Base-by-base conservation (phyloP, 1,284 basidiomycete genomes). In the Melanopsichium pennsylvanicum region DNA sequence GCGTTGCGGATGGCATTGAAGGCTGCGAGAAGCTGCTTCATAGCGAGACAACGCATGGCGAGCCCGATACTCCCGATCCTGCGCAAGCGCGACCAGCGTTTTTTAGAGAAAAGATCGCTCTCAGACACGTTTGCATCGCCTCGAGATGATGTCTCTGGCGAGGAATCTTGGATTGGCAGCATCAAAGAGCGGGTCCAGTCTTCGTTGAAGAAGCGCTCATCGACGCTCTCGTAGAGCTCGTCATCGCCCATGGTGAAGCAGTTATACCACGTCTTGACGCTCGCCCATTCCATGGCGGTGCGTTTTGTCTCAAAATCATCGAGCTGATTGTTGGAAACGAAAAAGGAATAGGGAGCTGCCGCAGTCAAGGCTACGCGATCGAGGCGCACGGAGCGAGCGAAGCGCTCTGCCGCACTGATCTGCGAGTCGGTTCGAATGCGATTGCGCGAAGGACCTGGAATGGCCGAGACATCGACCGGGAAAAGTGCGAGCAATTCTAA, bases 211-310 rank as follows among this genome's bases (percentile, higher is more conserved):
- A 51, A 67, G 26, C 52, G 56, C 9, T 36, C 34, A n/a, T 60
- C 51, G 32, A 67, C 39, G 27, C 43, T 56, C n/a, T 67, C 63
- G 51, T 51, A 67, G 11, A 67, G 48, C 32, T 67, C 63, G 22
- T 67, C 63, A 29, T 67, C 63, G 21, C 63, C 63, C 2, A 67
- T 41, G 5, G 57, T 67, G 21, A 67, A 67, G 23, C 47, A 56
- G 12, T 43, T 67, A 31, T 56, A 41, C 63, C 63, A 67, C 4
- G 57, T 41, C 33, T 67, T 67, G 47, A 67, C 56, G 38, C 63
- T 67, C 11, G 56, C 56, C 63, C 63, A 67, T 3, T 34, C 43
- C 43, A 60, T 60, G 21, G 56, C 47, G 15, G 46, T 67, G 22
- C 63, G 51, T 25, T 51, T 60, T 9, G 57, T 67, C 32, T 67